These are phyloP conservation scores for Aquilaria agallochum DNA, from an alignment of 441 rosid genomes.

Conservation along the genomic window DNA sequence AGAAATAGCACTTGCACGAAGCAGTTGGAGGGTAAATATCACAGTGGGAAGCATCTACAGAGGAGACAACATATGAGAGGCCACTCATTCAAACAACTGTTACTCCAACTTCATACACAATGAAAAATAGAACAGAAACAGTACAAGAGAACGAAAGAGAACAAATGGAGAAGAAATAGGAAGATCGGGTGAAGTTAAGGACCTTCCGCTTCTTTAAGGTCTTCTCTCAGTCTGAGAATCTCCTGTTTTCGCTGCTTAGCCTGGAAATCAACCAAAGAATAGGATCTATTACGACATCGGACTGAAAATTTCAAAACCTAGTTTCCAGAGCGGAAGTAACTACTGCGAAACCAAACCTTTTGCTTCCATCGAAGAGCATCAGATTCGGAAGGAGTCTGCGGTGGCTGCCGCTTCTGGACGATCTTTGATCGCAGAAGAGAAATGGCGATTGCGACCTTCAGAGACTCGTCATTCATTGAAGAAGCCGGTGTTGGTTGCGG, in stretches of 20 bases:
- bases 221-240: constrained; percentile 57
- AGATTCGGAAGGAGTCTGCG: constrained; percentile 24
- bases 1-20: constrained; percentile 85
- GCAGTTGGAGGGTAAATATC: constrained; percentile 59
- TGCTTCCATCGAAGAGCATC: constrained; percentile 76
- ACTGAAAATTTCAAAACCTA: not conserved
- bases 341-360: constrained; percentile 38
- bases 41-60: constrained; percentile 47
- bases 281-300: not conserved
- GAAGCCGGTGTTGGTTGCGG: constrained; percentile 15
- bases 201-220: constrained; percentile 84
- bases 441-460: constrained; percentile 70
- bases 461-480: constrained; percentile 33
- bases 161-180: not conserved
- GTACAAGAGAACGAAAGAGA: not conserved
- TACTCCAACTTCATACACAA: not conserved
- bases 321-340: not conserved
- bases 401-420: constrained; percentile 28
- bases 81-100: not conserved
- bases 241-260: constrained; percentile 81
- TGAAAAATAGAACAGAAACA: not conserved
- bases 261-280: constrained; percentile 30
- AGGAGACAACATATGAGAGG: constrained; percentile 8
- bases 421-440: constrained; percentile 78
- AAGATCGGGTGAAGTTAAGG: constrained; percentile 3